Evolutionary conservation across 495 filamentous ascomycete genomes (phyloP).

Genomic region (Xylaria telfairii): DNA sequence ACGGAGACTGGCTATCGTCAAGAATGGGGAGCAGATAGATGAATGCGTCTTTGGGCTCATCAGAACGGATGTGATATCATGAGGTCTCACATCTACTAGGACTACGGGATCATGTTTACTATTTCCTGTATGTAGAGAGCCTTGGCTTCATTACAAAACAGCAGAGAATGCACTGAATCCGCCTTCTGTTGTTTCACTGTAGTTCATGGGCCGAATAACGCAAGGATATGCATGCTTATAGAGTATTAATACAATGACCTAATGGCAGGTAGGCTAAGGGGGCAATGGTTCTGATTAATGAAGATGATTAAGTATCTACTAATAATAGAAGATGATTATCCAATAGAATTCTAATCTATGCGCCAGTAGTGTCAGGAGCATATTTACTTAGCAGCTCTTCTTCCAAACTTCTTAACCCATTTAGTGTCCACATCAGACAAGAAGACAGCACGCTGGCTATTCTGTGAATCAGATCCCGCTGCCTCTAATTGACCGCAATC

Average conservation of each 20-base stretch:
- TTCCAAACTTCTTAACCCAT: slow-evolving; percentile 49
- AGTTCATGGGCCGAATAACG: background rate
- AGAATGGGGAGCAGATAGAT: slow-evolving; percentile 42
- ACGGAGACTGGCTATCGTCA: slow-evolving; percentile 43
- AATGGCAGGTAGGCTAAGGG: background rate
- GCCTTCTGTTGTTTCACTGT: background rate
- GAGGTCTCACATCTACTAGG: slow-evolving; percentile 1
- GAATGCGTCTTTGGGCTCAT: slow-evolving; percentile 40
- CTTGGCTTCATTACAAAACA: background rate
- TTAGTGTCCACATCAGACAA: slow-evolving; percentile 44
- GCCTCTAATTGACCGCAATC: slow-evolving; percentile 52
- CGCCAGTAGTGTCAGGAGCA: background rate
- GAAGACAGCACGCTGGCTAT: slow-evolving; percentile 47
- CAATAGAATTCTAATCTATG: background rate
- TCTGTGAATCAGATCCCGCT: slow-evolving; percentile 36
- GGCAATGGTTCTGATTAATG: background rate
- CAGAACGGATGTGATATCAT: slow-evolving; percentile 39
- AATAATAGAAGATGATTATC: background rate
- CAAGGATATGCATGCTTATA: background rate
- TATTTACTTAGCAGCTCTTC: slow-evolving; percentile 17
- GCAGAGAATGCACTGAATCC: background rate
- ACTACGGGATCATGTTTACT: background rate
- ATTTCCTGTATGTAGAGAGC: background rate
- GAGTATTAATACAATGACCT: background rate
- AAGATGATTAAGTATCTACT: background rate